A percentile compares a stretch with the other conserved stretches of the same genome.
phyloP scores from a whole-genome alignment of 2,329 filamentous ascomycete genomes.

The Penicillium sp. region DNA sequence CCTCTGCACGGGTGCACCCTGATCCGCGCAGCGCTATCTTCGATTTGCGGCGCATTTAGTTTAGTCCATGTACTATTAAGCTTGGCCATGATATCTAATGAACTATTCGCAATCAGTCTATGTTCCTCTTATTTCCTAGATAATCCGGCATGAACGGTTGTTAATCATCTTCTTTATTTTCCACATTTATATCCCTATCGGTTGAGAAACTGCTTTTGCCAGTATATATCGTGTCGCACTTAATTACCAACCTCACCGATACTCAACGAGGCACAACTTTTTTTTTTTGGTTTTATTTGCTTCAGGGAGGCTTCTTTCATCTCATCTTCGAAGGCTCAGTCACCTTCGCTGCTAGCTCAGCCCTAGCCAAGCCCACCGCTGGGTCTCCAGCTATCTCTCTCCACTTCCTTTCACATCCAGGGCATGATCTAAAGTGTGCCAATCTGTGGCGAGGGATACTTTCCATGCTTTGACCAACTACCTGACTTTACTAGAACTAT shows the following conservation, averaged over 20 bases:
- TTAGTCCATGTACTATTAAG: slow-evolving; percentile 26
- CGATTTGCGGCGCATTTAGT: slow-evolving; percentile 22
- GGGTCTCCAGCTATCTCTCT: background rate
- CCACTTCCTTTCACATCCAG: background rate
- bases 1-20: background rate
- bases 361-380: no score
- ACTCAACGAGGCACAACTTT: background rate
- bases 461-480: background rate
- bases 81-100: slow-evolving; percentile 34
- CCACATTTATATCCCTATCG: no score
- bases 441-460: background rate
- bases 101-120: slow-evolving; percentile 26
- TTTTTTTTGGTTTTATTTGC: slow-evolving; percentile 16
- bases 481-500: no score
- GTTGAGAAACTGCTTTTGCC: background rate
- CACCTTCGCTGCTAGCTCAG: no score
- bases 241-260: no score
- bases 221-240: no score
- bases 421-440: background rate
- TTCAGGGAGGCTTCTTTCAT: background rate
- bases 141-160: background rate
- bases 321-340: no score
- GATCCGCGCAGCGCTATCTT: slow-evolving; percentile 14
- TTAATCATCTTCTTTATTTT: no score
- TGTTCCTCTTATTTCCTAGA: slow-evolving; percentile 21